Percentiles rank a stretch among this genome's conserved stretches.
These are phyloP conservation scores for Pythium utonaiense DNA, from an alignment of 352 stramenopile species.

Conservation along the genomic window DNA sequence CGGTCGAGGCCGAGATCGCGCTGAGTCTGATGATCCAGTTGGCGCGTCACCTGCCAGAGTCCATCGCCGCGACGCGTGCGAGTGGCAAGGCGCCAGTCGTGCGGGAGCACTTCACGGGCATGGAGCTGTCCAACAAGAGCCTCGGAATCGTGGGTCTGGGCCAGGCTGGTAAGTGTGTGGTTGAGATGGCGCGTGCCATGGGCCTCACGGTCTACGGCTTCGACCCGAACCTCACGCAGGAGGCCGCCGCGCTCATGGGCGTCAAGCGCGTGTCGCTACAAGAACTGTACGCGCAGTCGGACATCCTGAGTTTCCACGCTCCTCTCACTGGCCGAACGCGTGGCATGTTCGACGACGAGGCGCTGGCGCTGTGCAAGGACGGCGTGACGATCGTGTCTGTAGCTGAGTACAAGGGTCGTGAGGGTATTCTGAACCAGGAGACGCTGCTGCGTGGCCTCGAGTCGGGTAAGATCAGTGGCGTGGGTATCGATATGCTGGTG, in stretches of 20 bases:
- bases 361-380: slow-evolving; percentile 85
- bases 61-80: slow-evolving; percentile 36
- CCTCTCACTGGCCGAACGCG: slow-evolving; percentile 91
- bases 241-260: slow-evolving; percentile 54
- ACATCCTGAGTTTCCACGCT: slow-evolving; percentile 95
- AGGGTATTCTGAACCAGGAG: slow-evolving; percentile 80
- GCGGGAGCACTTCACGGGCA: slow-evolving; percentile 53
- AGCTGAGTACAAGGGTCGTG: slow-evolving; percentile 59
- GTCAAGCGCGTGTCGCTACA: slow-evolving; percentile 59
- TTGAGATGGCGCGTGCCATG: slow-evolving; percentile 71
- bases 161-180: slow-evolving; percentile 64
- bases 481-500: slow-evolving; percentile 76
- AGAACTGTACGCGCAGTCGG: slow-evolving; percentile 65
- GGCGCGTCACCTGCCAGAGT: slow-evolving; percentile 50
- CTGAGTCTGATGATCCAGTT: slow-evolving; percentile 66
- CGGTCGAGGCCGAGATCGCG: slow-evolving; percentile 68
- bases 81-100: slow-evolving; percentile 5
- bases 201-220: slow-evolving; percentile 66
- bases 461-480: slow-evolving; percentile 78
- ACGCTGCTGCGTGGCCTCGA: slow-evolving; percentile 67
- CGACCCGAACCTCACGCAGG: slow-evolving; percentile 73
- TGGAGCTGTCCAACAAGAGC: slow-evolving; percentile 55
- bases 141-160: slow-evolving; percentile 73
- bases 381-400: slow-evolving; percentile 89
- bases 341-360: slow-evolving; percentile 83